Evolutionary conservation across 768 basidiomycete species (phyloP), one percentile per base, ranked within the genome.

Genomic region (Kwoniella shandongensis): DNA sequence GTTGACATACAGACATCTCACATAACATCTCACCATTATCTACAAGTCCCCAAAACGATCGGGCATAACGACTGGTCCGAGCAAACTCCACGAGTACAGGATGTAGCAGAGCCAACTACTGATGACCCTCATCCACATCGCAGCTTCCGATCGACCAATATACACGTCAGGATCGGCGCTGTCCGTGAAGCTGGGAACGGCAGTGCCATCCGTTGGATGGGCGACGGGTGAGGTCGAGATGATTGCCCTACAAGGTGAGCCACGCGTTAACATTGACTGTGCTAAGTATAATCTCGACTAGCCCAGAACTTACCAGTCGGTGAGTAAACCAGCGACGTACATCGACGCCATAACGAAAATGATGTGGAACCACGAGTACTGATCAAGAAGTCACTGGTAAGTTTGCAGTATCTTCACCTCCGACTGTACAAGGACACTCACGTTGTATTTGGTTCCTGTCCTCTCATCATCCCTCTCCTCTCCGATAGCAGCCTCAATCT

Each of bases 51-150:
- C 67, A 38, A 72, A 72, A 42, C 70, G 47, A 57, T 72, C 93
- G 17, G 93, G 92, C 81, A 93, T 79, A n/a, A 94, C 48, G 38
- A 89, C 86, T 0, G 93, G 93, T 7, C 90, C 93, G 48, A 94
- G 72, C 69, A 77, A 45, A 44, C 72, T 73, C 76, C 76, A 78
- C 17, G 69, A 38, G 56, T 77, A 78, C 8, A 78, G 70, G 13
- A 44, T 72, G 38, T 76, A 71, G 76, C 91, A 97, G 23, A 94
- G 82, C 94, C 94, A 99, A 62, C 89, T 89, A 27, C 90, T 92
- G 44, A 98, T 88, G 29, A 98, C 84, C 3, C 96, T 81, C 90
- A 97, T 97, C 96, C 96, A 99, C 94, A 99, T 98, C 2, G 96
- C 92, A 8, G 88, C 87, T 74, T 92, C 89, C 4, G 91, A 93